Conservation (phyloP, 345 rosid species). For the Gossypium thurberi region DNA sequence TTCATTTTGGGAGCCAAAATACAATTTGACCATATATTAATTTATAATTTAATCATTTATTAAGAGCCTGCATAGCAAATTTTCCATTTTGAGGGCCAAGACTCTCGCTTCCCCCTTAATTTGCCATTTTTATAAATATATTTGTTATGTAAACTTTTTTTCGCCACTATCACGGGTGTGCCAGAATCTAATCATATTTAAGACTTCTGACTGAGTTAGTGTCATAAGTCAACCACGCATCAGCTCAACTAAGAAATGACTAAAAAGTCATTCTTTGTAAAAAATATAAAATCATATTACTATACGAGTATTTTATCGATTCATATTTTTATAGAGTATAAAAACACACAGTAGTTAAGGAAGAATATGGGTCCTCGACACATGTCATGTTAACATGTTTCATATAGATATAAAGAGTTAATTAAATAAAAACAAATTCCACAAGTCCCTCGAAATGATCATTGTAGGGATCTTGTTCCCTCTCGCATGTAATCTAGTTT, state of each 20-base stretch:
- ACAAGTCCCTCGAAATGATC: conserved; percentile 43
- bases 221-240: fast-evolving
- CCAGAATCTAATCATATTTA: neutral
- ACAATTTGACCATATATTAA: too few relatives aligned
- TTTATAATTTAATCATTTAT: too few relatives aligned
- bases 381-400: conserved; percentile 31
- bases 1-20: too few relatives aligned
- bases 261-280: neutral
- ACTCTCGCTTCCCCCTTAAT: too few relatives aligned
- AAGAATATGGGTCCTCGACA: conserved; percentile 30
- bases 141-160: too few relatives aligned
- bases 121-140: too few relatives aligned
- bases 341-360: neutral
- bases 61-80: too few relatives aligned
- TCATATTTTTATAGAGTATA: too few relatives aligned
- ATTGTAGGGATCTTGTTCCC: conserved; percentile 50
- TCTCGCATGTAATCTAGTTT: conserved; percentile 14
- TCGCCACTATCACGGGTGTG: too few relatives aligned
- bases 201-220: neutral
- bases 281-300: neutral
- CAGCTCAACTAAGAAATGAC: too few relatives aligned
- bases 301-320: too few relatives aligned
- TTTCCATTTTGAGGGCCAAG: too few relatives aligned
- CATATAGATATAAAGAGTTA: conserved; percentile 20
- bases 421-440: conserved; percentile 31